Base-by-base conservation (phyloP, 2,329 filamentous ascomycete genomes). In the Albophoma yamanashiensis region DNA sequence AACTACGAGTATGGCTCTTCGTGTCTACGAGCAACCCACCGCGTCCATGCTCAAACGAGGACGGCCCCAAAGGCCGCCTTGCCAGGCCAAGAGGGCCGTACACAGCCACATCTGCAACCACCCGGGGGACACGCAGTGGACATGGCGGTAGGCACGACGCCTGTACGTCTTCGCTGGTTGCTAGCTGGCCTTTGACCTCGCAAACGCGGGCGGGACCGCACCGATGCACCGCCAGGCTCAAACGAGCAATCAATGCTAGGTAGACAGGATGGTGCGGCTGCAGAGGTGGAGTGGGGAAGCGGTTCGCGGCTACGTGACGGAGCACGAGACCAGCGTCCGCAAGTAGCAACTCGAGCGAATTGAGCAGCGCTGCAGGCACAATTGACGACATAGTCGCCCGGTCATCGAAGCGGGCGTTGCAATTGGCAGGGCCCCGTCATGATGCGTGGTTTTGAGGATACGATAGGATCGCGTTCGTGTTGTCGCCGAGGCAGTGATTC, bases 401-500 rank as follows among this genome's bases (percentile, higher is more conserved):
- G 27, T 11, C 3, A 27, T 27, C 27, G 50, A 14, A 36, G 31
- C 50, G 5, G 31, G 20, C 50, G 50, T 38, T n/a, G 50, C 8
- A 55, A n/a, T n/a, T 22, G 11, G 3, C 31, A 55, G 31, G n/a
- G 31, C 2, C 27, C 27, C 9, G 7, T 20, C 20, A 12, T 27
- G n/a, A 22, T 38, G 4, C 3, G 12, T 20, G 5, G 31, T 14
- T 55, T 36, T 5, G 17, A 2, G 31, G 50, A 14, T 38, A 20
- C 20, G 20, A 55, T 22, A 4, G 8, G 8, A 9, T 34, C 25
- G n/a, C 22, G 15, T 20, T 27, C 20, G 12, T n/a, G 34, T 17
- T n/a, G 36, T 31, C n/a, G 17, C n/a, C 14, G 25, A 11, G 11
- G 38, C 15, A n/a, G 60, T 59, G 64, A 61, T 70, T 70, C 69